phyloP scores from a whole-genome alignment of 2,329 filamentous ascomycete genomes.

The Xylaria sp. region DNA sequence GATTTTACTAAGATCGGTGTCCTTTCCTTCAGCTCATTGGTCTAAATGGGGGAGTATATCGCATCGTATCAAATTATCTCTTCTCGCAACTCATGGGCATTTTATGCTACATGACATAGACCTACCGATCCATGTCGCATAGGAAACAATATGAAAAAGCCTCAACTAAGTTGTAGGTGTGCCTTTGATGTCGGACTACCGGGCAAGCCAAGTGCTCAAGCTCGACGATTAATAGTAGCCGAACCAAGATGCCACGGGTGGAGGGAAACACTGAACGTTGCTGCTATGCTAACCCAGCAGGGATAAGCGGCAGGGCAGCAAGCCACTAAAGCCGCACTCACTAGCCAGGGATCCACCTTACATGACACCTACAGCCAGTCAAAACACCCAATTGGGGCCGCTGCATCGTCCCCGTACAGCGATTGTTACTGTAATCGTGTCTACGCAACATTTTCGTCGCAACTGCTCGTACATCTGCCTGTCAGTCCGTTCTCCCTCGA shows the following conservation, averaged over 20 bases:
- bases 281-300: conserved; percentile 9
- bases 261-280: conserved; percentile 25
- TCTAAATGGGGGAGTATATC: conserved; percentile 5
- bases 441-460: conserved; percentile 43
- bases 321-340: conserved; percentile 35
- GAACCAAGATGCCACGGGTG: conserved; percentile 32
- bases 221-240: conserved; percentile 18
- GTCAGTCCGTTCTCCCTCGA: conserved; percentile 29
- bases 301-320: conserved; percentile 26
- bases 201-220: conserved; percentile 12
- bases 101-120: neutral
- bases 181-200: conserved; percentile 12
- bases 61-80: conserved; percentile 25
- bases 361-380: conserved; percentile 36
- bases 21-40: conserved; percentile 22
- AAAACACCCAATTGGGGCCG: conserved; percentile 42
- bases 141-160: neutral
- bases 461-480: conserved; percentile 38
- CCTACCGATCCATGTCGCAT: neutral
- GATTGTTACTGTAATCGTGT: conserved; percentile 29
- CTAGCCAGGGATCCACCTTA: conserved; percentile 32
- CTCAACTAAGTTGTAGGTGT: neutral
- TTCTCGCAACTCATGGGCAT: neutral
- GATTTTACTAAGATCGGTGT: conserved; percentile 31
- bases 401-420: conserved; percentile 28